Conservation (phyloP, 805 yeast species). For the Groenewaldozyma salmanticensis region DNA sequence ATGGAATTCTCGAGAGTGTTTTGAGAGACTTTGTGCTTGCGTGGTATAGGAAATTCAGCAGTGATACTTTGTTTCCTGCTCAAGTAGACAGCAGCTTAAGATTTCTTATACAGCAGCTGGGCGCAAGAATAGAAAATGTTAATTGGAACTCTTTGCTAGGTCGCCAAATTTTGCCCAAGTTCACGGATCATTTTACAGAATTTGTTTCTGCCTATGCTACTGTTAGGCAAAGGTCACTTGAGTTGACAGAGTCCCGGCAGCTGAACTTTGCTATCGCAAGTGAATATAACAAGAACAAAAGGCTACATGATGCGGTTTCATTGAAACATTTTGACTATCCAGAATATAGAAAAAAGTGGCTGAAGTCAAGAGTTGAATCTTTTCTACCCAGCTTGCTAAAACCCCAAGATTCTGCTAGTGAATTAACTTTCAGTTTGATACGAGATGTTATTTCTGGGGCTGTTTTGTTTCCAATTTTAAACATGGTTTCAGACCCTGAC, state of each 20-base stretch:
- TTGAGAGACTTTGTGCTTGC: constrained; percentile 43
- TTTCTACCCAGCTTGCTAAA: constrained; percentile 42
- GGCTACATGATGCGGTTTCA: constrained; percentile 48
- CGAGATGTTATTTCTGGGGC: constrained; percentile 55
- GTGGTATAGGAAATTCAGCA: constrained; percentile 46
- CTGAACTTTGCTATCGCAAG: constrained; percentile 35
- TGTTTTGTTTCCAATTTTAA: constrained; percentile 42
- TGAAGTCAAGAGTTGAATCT: constrained; percentile 33
- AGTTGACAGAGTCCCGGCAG: constrained; percentile 28
- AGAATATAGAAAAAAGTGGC: constrained; percentile 38
- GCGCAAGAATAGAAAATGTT: constrained; percentile 31
- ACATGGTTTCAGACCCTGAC: constrained; percentile 59
- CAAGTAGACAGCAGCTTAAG: constrained; percentile 38
- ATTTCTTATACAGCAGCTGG: constrained; percentile 33
- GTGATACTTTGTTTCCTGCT: constrained; percentile 32
- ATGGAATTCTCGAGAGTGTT: constrained; percentile 39
- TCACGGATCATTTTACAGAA: constrained; percentile 52
- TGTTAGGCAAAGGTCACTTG: constrained; percentile 20
- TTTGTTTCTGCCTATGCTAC: constrained; percentile 36
- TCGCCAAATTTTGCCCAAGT: constrained; percentile 47
- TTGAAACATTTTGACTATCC: constrained; percentile 30
- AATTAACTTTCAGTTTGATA: constrained; percentile 39
- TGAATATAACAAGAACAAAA: constrained; percentile 38
- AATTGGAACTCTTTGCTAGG: constrained; percentile 54
- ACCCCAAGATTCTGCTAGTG: constrained; percentile 34